Evolutionary conservation across 148 eudicot genomes (phyloP), one percentile per base, ranked within the genome.

Genomic region (Arbutus unedo): DNA sequence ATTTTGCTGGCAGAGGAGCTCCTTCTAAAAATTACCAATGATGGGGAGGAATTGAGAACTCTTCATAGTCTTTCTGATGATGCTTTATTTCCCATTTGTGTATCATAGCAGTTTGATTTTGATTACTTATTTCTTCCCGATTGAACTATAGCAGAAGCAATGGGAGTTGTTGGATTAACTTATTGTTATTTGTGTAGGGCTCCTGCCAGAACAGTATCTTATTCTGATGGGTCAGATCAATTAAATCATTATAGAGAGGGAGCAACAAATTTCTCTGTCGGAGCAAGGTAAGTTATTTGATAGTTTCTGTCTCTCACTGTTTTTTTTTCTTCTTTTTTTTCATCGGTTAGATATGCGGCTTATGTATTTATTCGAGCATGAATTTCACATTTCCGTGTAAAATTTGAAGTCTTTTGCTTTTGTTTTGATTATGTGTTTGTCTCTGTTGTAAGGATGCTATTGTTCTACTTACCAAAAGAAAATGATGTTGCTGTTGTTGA

Each of bases 231-330:
- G 60, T 60, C 87, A 25, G 82, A 79, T 38, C 70, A n/a, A 55
- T 16, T 53, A 54, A 74, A 84, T 80, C 25, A 57, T 73, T n/a
- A 83, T 57, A 68, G 81, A 74, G 88, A 87, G 80, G 81, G 84
- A 82, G 78, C 55, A 1, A 31, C 38, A 31, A 31, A 31, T 31
- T 31, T 31, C 38, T 31, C 38, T 31, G 38, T 31, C 38, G 38
- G 38, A 31, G 1, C 38, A 31, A 31, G 38, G 38, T 31, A 1
- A 31, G 38, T 31, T 31, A 31, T 31, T 31, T 31, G 38, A 31
- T 31, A 31, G 38, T 31, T 31, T 31, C 38, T 31, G 38, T 31
- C 38, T 31, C 38, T 31, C 38, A 31, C 38, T 31, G 38, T 31
- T 31, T 31, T 31, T 31, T 31, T 31, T 31, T 1, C 38, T 31